Base-by-base conservation (phyloP, 2,329 filamentous ascomycete species). In the Aspergillus phoenicis region DNA sequence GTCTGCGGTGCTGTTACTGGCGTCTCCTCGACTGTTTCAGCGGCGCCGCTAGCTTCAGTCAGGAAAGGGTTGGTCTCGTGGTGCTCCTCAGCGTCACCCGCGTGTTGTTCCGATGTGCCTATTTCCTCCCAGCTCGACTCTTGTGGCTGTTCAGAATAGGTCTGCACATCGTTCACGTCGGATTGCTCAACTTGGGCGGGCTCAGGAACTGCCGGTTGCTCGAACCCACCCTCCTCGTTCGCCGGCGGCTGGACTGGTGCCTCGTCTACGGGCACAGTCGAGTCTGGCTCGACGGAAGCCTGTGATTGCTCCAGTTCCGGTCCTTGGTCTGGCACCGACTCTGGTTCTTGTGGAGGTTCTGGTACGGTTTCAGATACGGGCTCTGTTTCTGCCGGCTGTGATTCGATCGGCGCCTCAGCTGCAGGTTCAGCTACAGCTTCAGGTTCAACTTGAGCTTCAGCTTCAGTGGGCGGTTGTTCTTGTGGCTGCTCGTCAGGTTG, bases 1-100 rank as follows among this genome's bases (percentile, higher is more conserved):
- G 66, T 65, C 39, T 73, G 69, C 38, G 68, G 60, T 59, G 67
- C 64, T 60, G 69, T 64, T 17, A 70, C 62, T 56, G 66, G 64
- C 41, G 62, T 62, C 38, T 59, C 64, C 38, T 69, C 68, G 4
- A 61, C 45, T 5, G 56, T 47, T 47, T 64, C 63, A 47, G 52
- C 60, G 43, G 62, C 47, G 28, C 49, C 54, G 53, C 26, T 58
- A 41, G 63, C 58, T 39, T 48, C 59, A 28, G 41, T 45, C 15
- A 52, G 30, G 36, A 38, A 26, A 45, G 64, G 54, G 49, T 62
- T 56, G 24, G 59, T 43, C 47, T 66, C 60, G 15, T 61, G 51
- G 38, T 24, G 60, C 39, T 45, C 47, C 58, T 64, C 59, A 51
- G 41, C 36, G 8, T 39, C 55, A 43, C 62, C 52, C 36, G 61